A percentile compares a stretch with the other conserved stretches of the same genome.
These are phyloP conservation scores for Chrysoporthe cubensis DNA, from an alignment of 2,329 filamentous ascomycete species.

Conservation along the genomic window DNA sequence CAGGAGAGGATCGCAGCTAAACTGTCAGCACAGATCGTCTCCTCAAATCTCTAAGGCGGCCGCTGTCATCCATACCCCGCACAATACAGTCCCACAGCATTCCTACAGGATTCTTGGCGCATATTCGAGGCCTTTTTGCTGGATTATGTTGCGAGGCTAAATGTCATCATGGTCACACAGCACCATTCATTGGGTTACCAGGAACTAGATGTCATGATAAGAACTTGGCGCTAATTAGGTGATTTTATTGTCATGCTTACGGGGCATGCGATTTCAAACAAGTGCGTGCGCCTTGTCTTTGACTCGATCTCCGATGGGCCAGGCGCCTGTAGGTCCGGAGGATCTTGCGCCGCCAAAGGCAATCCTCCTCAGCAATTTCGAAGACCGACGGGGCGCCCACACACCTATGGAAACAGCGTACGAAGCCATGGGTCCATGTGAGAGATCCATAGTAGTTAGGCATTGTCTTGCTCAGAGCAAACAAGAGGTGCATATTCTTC, in stretches of 20 bases:
- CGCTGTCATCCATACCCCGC: background rate
- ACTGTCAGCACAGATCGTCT: background rate
- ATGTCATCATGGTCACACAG: background rate
- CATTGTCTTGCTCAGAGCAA: background rate
- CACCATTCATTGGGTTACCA: background rate
- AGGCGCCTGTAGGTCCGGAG: background rate
- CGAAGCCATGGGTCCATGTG: background rate
- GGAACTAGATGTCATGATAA: background rate
- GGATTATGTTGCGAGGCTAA: background rate
- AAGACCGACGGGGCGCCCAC: background rate
- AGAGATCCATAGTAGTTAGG: background rate
- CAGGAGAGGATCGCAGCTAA: background rate
- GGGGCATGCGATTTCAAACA: background rate
- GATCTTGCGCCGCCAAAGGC: background rate
- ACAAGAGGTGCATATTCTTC: background rate
- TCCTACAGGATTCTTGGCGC: conserved; percentile 5
- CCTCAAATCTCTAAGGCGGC: background rate
- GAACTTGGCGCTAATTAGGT: background rate
- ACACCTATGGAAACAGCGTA: background rate
- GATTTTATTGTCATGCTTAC: background rate
- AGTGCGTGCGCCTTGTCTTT: background rate
- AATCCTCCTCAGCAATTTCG: background rate
- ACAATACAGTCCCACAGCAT: background rate
- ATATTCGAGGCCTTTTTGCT: background rate
- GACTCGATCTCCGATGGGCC: background rate